Base-by-base conservation (phyloP, 352 stramenopile genomes). In the Phytophthora foliorum region DNA sequence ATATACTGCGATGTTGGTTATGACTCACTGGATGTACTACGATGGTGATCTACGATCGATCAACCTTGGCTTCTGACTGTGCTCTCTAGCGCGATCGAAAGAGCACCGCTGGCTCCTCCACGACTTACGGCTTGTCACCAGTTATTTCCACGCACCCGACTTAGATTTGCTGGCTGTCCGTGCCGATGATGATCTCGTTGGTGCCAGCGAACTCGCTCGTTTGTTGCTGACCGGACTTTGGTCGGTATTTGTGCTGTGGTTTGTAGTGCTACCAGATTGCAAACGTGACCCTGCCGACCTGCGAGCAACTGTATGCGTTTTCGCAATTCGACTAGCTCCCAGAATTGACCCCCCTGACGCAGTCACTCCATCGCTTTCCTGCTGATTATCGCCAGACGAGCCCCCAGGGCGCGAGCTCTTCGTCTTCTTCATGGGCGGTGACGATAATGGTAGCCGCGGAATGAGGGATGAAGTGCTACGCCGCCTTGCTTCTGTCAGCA, bases 391-490 rank as follows among this genome's bases (percentile, higher is more conserved):
- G 27, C 72, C 52, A 6, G 50, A 45, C 29, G 55, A 51, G 32
- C 42, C 64, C 13, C 29, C 27, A 56, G 57, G 57, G 0, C 66
- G 64, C 45, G 67, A 69, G 27, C 63, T 85, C 42, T 80, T 80
- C 7, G 77, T 70, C 48, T 82, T 84, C 34, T 84, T 84, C 74
- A 80, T 80, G 2, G 74, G 77, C 9, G 74, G 66, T 2, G 76
- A 82, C 8, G 76, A 70, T 38, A 71, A 55, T 14, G 67, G 72
- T 9, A 89, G 22, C 5, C 87, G 78, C n/a, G 87, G 87, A 38
- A 94, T 92, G 13, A 94, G 79, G 4, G 86, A 85, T 16, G 75
- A 84, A n/a, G 86, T 87, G 25, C 72, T 93, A 25, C 88, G 81
- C 48, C 89, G 83, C 3, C 88, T 84, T 6, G 86, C 84, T 52